Base-by-base conservation (phyloP, 75 land plant genomes). In the Ceratopteris richardii region DNA sequence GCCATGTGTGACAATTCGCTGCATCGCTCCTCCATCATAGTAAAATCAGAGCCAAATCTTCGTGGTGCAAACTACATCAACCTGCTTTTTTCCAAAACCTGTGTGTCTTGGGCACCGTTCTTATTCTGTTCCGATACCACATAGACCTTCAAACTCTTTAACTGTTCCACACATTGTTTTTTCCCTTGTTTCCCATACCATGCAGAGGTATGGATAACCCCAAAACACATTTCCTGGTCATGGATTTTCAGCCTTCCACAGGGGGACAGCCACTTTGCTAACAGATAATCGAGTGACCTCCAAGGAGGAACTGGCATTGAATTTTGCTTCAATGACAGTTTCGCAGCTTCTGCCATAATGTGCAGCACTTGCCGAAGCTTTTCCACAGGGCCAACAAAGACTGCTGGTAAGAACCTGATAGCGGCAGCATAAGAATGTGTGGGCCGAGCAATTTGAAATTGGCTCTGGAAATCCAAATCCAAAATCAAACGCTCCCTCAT, bases 281-380 rank as follows among this genome's bases (percentile, higher is more conserved):
- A 72, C 69, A 83, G 60, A 61, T 87, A 90, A 24, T 84, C 82
- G 29, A 90, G 72, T 3, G 96, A 84, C 44, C 96, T 72, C 92
- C 92, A 90, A 0, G 96, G 96, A 19, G 92, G 92, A 27, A 90
- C 67, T 29, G 83, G 92, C 96, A 90, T 87, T 9, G 82, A 78
- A 51, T 90, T 90, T 66, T 83, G 85, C 62, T 77, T 81, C 17
- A 90, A 66, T 7, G 96, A 90, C 33, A 57, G 60, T 51, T 73
- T 83, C 10, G 87, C 79, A 54, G 92, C 92, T 25, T 90, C 96
- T 19, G 70, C 88, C 96, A 90, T 83, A 3, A 83, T 56, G 62
- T 80, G 75, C 44, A 90, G 77, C 14, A 83, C 64, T 31, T 71
- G 80, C 31, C 76, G 64, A 31, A 90, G 67, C 70, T 63, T 79